These are phyloP conservation scores for Coemansia sp. DNA, from an alignment of 192 early-diverging fungal genomes.

Conservation along the genomic window DNA sequence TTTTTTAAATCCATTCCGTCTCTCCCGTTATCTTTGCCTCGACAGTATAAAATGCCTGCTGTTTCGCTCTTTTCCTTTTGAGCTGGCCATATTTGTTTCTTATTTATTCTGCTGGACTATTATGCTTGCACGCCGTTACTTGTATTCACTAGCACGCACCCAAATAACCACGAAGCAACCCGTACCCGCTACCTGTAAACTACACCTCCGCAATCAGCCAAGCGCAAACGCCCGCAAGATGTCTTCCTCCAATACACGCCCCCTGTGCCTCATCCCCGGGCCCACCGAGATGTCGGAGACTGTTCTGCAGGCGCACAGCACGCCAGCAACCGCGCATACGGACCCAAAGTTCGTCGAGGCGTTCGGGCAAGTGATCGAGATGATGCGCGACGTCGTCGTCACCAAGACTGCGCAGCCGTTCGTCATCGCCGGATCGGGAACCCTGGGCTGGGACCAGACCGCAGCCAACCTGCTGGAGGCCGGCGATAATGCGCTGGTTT, in stretches of 20 bases:
- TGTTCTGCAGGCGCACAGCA: conserved; percentile 83
- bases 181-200: not conserved
- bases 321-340: conserved; percentile 91
- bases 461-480: conserved; percentile 89
- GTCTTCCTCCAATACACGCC: conserved; percentile 46
- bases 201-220: not conserved
- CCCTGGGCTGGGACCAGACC: conserved; percentile 96
- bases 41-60: not conserved
- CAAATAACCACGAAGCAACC: not conserved
- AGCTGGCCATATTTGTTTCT: not conserved
- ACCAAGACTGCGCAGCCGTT: conserved; percentile 89
- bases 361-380: conserved; percentile 87
- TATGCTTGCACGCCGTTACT: conserved; percentile 4
- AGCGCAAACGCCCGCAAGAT: conserved; percentile 16
- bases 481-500: conserved; percentile 83
- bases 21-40: too few relatives aligned
- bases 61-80: not conserved
- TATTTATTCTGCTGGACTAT: not conserved
- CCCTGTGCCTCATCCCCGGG: conserved; percentile 96
- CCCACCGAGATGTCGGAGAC: conserved; percentile 93
- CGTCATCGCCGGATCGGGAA: conserved; percentile 94
- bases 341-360: conserved; percentile 85
- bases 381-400: conserved; percentile 77
- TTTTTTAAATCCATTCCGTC: too few relatives aligned
- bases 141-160: not conserved